Percentiles rank a stretch among this genome's conserved stretches.
phyloP scores from a whole-genome alignment of 805 yeast genomes.

The Saccharomycopsis sp. region DNA sequence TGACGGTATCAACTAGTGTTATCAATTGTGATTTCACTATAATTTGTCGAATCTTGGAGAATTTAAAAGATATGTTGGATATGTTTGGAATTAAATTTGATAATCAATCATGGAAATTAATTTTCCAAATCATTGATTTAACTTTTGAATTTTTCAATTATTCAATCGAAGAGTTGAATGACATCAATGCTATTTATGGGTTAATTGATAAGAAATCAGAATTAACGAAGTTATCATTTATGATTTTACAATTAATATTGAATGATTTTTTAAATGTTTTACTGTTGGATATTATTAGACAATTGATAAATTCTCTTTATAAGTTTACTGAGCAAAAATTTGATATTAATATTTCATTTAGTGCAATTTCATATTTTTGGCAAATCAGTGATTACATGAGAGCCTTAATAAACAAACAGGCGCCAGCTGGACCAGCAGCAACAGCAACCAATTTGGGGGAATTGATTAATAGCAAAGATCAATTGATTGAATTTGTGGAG shows the following conservation, averaged over 20 bases:
- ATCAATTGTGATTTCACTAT: conserved; percentile 62
- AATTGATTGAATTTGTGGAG: conserved; percentile 24
- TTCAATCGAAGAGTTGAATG: conserved; percentile 24
- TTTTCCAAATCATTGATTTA: conserved; percentile 51
- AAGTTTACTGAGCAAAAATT: conserved; percentile 63
- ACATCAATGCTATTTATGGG: conserved; percentile 28
- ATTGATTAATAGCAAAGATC: conserved; percentile 23
- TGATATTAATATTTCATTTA: conserved; percentile 83
- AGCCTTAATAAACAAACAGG: conserved; percentile 18
- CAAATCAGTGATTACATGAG: conserved; percentile 71
- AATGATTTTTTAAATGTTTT: conserved; percentile 76
- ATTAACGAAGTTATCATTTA: conserved; percentile 65
- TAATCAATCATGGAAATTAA: conserved; percentile 62
- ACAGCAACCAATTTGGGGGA: conserved; percentile 16
- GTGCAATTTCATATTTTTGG: conserved; percentile 92
- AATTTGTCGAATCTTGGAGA: conserved; percentile 51
- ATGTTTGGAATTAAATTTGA: conserved; percentile 59
- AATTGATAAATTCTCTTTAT: conserved; percentile 63
- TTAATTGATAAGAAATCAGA: conserved; percentile 42
- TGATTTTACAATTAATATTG: conserved; percentile 71
- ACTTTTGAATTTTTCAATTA: conserved; percentile 44
- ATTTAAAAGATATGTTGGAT: conserved; percentile 68
- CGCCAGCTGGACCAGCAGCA: conserved; percentile 1
- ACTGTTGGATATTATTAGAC: conserved; percentile 57
- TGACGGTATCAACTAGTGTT: conserved; percentile 24